phyloP scores from a whole-genome alignment of 352 stramenopile genomes.

The Poterioochromonas sp. region DNA sequence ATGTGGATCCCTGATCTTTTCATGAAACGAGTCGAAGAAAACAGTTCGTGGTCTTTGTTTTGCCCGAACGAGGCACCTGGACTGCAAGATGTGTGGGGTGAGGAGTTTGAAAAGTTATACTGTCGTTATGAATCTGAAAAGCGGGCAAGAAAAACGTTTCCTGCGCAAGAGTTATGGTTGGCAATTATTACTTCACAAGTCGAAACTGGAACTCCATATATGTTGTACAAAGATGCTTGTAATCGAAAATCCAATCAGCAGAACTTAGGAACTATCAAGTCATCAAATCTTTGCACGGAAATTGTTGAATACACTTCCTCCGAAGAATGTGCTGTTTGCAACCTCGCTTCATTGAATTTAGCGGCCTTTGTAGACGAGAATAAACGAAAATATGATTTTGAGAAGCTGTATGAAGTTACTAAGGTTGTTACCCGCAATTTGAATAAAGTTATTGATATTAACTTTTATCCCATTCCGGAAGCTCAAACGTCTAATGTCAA shows the following conservation, averaged over 20 bases:
- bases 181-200: constrained; percentile 95
- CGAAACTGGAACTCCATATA: constrained; percentile 98
- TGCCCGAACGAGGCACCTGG: constrained; percentile 94
- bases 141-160: constrained; percentile 84
- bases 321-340: constrained; percentile 97
- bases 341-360: constrained; percentile 93
- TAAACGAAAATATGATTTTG: constrained; percentile 78
- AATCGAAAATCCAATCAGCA: constrained; percentile 99
- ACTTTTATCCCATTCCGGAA: constrained; percentile 92
- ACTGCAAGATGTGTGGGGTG: constrained; percentile 80
- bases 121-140: constrained; percentile 86
- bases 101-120: constrained; percentile 91
- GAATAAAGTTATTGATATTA: constrained; percentile 98
- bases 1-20: constrained; percentile 98
- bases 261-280: constrained; percentile 98
- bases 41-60: constrained; percentile 92
- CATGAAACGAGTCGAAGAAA: constrained; percentile 95
- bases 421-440: constrained; percentile 94
- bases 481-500: constrained; percentile 84
- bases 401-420: constrained; percentile 79
- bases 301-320: constrained; percentile 96
- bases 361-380: constrained; percentile 79
- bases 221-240: constrained; percentile 98
- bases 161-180: constrained; percentile 96
- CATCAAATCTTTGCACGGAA: constrained; percentile 97